Evolutionary conservation across 139 green algal species (phyloP), one percentile per base, ranked within the genome.

Genomic region (Prasinococcaceae sp.): DNA sequence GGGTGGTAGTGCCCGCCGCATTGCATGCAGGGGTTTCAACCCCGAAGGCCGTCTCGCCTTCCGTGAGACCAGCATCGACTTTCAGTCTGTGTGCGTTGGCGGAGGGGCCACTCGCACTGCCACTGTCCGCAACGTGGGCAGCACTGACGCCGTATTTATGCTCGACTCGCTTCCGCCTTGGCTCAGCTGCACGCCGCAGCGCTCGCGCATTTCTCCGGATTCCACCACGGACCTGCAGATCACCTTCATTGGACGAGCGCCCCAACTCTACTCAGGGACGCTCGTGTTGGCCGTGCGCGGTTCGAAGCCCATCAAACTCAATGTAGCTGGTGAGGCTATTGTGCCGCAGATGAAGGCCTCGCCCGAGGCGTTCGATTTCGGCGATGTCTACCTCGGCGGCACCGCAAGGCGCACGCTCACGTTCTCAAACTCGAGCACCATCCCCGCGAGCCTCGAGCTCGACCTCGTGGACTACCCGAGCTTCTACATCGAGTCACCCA

Each of bases 241-340:
- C 6, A 55, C 55, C 28, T 53, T 75, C 44, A 53, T 33, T 1
- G 60, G 26, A 10, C 24, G 42, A 2, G 27, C 68, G 44, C 59
- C 70, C 0, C 70, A 72, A 0, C 14, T 55, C 6, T 29, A 74
- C 26, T 3, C 50, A 6, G 57, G 37, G 6, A 45, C 27, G 12
- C 30, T 82, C 39, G 48, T 65, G 47, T 17, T 83, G 24, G 62
- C 74, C 12, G 61, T 83, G 35, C 71, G 72, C 26, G 78, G 75
- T 5, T 65, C 70, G 12, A 75, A 72, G 51, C n/a, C 55, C 0
- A 39, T 82, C 24, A 74, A 70, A 51, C 36, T 82, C 25, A 62
- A 67, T 19, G 58, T 86, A 50, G 69, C 61, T 47, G 55, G 41
- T 1, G 64, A 77, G 30, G 70, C 55, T 20, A 60, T 83, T 2